phyloP scores from a whole-genome alignment of 2,329 filamentous ascomycete species.

The Trichoderma brevicompactum region DNA sequence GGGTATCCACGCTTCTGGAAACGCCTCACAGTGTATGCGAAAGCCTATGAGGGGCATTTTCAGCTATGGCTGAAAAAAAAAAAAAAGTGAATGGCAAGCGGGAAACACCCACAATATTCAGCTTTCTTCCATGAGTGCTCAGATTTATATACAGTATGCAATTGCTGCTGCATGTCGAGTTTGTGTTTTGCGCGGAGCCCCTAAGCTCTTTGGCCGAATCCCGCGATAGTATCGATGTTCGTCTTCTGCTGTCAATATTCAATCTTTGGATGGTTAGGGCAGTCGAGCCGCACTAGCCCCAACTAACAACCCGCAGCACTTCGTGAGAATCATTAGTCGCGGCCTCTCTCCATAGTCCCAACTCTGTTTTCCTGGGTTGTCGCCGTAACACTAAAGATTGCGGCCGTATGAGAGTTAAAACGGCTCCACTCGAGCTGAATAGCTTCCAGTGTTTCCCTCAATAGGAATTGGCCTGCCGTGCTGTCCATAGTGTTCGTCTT shows the following conservation, averaged over 20 bases:
- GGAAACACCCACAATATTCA: too few species aligned
- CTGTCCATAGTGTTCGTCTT: background rate
- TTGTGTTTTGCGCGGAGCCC: background rate
- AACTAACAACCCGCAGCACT: background rate
- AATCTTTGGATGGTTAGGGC: background rate
- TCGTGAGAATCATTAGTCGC: background rate
- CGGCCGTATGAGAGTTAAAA: background rate
- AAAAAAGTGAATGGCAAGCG: too few species aligned
- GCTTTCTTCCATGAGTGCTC: too few species aligned
- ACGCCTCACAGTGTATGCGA: background rate
- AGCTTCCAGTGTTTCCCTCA: background rate
- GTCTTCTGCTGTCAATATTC: background rate
- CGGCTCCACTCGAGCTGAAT: background rate
- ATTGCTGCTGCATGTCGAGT: too few species aligned
- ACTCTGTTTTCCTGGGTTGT: background rate
- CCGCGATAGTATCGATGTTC: background rate
- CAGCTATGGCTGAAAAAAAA: background rate
- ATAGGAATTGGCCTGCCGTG: background rate
- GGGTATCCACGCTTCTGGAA: constrained; percentile 24
- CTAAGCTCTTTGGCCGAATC: background rate
- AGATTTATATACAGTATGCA: too few species aligned
- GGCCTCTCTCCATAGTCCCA: background rate
- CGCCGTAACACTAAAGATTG: background rate
- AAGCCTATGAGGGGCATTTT: background rate
- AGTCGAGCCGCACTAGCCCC: background rate